Base-by-base conservation (phyloP, 1,284 basidiomycete species). In the Moesziomyces globuligerus region DNA sequence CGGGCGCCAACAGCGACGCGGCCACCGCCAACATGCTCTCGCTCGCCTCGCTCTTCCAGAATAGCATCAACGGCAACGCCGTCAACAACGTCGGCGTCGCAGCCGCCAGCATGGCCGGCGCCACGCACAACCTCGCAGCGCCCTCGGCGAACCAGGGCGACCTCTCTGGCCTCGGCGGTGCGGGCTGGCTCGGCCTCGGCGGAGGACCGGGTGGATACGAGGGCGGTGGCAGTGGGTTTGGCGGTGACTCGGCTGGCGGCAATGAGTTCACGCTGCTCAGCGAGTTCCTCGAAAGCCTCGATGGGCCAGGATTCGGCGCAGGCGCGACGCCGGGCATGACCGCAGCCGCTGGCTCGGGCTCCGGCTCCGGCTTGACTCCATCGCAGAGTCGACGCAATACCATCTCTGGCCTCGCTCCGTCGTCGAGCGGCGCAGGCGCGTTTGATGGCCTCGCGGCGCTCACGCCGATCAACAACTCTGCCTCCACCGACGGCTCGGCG, bases 231-330 rank as follows among this genome's bases (percentile, higher is more conserved):
- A 65, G 62, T 20, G 68, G 67, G n/a, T 66, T 75, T 34, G 62
- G 64, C 7, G 76, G 78, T 8, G 78, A 80, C 46, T 70, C 66
- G 13, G 78, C 75, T 17, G 77, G 76, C 3, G 79, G 79, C 3
- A 73, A 74, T 37, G 79, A 81, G 47, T 71, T 75, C 25, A 80
- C 74, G 25, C 36, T 79, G 39, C 53, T 81, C 20, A 70, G 74
- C 55, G 79, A 81, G 41, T 81, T 79, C 23, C 54, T 81, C 26
- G 78, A 80, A 49, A 73, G 74, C 21, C 58, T 81, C 32, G 79
- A 81, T 53, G 76, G 72, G 25, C 60, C 72, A 10, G 61, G 55
- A 7, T 67, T 67, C 25, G 54, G 57, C 1, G 58, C 61, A 6
- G 67, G 67, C 2, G 55, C 51, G 4, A 64, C 55, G 20, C 59